Base-by-base conservation (phyloP, 2,329 filamentous ascomycete genomes). In the Aspergillus sp. region DNA sequence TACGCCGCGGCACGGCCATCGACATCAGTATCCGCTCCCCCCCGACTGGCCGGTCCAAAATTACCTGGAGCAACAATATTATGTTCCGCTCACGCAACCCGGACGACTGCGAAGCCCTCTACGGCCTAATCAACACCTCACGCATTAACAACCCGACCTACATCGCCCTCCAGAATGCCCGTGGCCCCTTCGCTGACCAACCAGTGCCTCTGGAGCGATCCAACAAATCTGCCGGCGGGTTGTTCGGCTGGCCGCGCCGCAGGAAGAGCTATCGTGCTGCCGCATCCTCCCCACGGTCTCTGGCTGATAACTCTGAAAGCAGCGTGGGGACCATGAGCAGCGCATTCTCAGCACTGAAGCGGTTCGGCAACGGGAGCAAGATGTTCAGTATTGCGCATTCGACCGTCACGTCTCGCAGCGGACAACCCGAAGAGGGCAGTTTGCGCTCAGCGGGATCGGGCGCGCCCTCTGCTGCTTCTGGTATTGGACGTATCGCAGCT, bases 1-100 rank as follows among this genome's bases (percentile, higher is more conserved):
- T 97, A 51, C 82, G 91, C 52, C 85, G 91, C 59, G 93, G 90
- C 58, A 98, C 89, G 26, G 87, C 86, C 3, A 80, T 98, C 30
- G 93, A 98, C 64, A 87, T 98, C 45, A 93, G 94, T 54, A 88
- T 98, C 53, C 85, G 89, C 43, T 96, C 91, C 5, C 88, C 88
- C 1, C 85, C 90, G 28, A 85, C 86, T 5, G 64, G 76, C 32
- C 80, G 86, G 52, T 89, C 86, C 4, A 80, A 81, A 57, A 77
- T 95, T 47, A 78, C 75, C 49, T 78, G 70, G 61, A 78, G 83
- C 43, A 83, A 82, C 57, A 93, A 94, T 63, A 87, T 95, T 70
- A 91, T 94, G 74, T 93, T 97, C 77, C 85, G 93, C 38, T 88
- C 88, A 42, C 75, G 83, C 38, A 86, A 79, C 41, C 76, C 82